phyloP scores from a whole-genome alignment of 2,329 filamentous ascomycete genomes.

The Aspergillus fumigatiaffinis region DNA sequence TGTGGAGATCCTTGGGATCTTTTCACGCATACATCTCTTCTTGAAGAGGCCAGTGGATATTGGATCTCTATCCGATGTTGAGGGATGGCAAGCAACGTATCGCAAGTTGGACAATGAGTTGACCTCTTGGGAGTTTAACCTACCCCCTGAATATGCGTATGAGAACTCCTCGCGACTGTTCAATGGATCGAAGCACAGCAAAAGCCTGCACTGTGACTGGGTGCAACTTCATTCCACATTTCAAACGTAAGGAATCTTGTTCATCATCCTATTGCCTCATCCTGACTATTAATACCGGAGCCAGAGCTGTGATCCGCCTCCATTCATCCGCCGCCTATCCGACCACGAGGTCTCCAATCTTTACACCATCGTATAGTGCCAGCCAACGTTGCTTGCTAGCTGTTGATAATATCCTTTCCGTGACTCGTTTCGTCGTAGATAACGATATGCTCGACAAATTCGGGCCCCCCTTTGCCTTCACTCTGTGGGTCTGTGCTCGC shows the following conservation, averaged over 20 bases:
- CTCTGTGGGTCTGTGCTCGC: conserved; percentile 85
- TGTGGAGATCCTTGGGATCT: conserved; percentile 80
- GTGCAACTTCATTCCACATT: conserved; percentile 90
- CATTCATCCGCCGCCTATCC: conserved; percentile 93
- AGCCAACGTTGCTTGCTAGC: conserved; percentile 78
- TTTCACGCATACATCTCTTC: conserved; percentile 84
- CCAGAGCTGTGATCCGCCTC: conserved; percentile 73
- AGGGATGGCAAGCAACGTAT: conserved; percentile 84
- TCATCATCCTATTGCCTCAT: background rate
- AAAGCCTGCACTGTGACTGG: conserved; percentile 74
- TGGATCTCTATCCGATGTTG: conserved; percentile 75
- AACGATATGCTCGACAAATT: conserved; percentile 73
- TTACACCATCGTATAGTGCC: conserved; percentile 82
- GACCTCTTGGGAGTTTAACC: conserved; percentile 75
- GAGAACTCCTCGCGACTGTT: conserved; percentile 74
- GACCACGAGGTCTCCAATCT: conserved; percentile 81
- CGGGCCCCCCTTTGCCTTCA: conserved; percentile 87
- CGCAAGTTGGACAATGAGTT: conserved; percentile 77
- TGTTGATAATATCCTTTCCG: conserved; percentile 74
- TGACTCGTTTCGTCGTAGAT: conserved; percentile 73
- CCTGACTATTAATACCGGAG: conserved; percentile 17
- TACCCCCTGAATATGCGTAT: conserved; percentile 73
- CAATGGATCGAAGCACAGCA: conserved; percentile 59
- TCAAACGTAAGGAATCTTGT: conserved; percentile 60
- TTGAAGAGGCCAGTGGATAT: conserved; percentile 88